phyloP scores from a whole-genome alignment of 306 rosid species.

The Begonia masoniana region DNA sequence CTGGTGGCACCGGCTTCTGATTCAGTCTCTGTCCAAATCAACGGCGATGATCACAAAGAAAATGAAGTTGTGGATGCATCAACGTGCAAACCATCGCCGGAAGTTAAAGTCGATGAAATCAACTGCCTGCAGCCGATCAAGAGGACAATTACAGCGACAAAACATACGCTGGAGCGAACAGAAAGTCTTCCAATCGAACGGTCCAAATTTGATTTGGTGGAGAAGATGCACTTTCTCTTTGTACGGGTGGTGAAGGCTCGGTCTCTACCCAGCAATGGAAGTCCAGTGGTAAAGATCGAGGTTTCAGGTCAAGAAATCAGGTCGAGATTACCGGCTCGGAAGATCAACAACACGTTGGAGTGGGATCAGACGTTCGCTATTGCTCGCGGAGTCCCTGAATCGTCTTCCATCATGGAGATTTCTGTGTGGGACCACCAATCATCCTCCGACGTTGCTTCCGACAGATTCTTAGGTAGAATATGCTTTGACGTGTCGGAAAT shows the following conservation, averaged over 20 bases:
- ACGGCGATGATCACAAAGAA: not conserved
- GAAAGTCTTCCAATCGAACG: constrained; percentile 38
- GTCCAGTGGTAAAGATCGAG: constrained; percentile 41
- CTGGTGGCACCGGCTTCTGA: not conserved
- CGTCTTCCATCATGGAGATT: constrained; percentile 51
- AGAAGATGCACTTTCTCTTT: constrained; percentile 85
- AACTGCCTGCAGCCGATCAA: constrained; percentile 37
- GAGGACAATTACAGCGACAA: constrained; percentile 16
- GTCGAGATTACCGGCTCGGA: constrained; percentile 42
- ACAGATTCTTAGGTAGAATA: constrained; percentile 47
- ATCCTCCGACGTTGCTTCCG: constrained; percentile 16
- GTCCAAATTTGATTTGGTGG: constrained; percentile 70
- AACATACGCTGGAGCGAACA: constrained; percentile 21
- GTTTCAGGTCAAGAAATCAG: constrained; percentile 28
- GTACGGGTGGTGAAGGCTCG: constrained; percentile 67
- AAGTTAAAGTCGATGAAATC: constrained; percentile 23
- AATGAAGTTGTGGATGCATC: constrained; percentile 5
- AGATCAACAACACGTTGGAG: constrained; percentile 33
- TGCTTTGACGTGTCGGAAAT: constrained; percentile 72
- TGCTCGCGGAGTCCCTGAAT: constrained; percentile 44
- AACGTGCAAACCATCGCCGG: constrained; percentile 16
- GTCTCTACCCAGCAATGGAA: constrained; percentile 34
- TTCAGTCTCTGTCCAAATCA: too few species aligned
- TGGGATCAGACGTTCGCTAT: constrained; percentile 95
- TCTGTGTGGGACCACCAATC: constrained; percentile 44